phyloP scores from a whole-genome alignment of 306 rosid species.

The Trifolium dubium region DNA sequence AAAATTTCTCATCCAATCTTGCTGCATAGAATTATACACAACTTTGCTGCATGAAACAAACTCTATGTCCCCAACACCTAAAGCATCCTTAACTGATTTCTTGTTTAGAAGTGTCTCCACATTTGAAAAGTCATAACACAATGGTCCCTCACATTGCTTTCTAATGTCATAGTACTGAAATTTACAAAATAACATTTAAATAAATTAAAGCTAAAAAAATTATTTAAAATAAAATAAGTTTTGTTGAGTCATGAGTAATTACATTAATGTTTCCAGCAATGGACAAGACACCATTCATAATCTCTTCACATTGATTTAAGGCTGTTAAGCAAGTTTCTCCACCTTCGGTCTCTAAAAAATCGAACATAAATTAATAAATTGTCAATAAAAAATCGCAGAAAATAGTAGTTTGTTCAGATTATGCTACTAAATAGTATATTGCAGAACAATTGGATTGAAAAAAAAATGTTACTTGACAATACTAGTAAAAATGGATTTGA shows the following conservation, averaged over 20 bases:
- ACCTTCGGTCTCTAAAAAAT: constrained; percentile 59
- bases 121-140: constrained; percentile 84
- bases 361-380: neutral
- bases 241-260: constrained; percentile 29
- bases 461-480: neutral
- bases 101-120: constrained; percentile 66
- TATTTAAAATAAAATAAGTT: neutral
- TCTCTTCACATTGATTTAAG: constrained; percentile 41
- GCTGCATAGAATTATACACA: constrained; percentile 45
- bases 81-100: constrained; percentile 55
- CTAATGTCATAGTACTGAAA: constrained; percentile 86
- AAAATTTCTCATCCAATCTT: constrained; percentile 81
- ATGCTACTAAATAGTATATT: neutral
- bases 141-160: constrained; percentile 68
- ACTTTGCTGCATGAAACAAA: constrained; percentile 70
- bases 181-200: neutral
- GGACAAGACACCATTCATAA: constrained; percentile 51
- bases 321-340: constrained; percentile 60
- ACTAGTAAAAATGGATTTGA: neutral
- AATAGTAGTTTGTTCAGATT: neutral
- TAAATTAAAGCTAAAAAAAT: neutral
- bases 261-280: constrained; percentile 60
- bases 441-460: neutral
- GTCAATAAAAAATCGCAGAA: neutral
- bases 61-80: constrained; percentile 72